Evolutionary conservation across 192 early-diverging fungal species (phyloP), one percentile per base, ranked within the genome.

Genomic region (Dispira simplex): DNA sequence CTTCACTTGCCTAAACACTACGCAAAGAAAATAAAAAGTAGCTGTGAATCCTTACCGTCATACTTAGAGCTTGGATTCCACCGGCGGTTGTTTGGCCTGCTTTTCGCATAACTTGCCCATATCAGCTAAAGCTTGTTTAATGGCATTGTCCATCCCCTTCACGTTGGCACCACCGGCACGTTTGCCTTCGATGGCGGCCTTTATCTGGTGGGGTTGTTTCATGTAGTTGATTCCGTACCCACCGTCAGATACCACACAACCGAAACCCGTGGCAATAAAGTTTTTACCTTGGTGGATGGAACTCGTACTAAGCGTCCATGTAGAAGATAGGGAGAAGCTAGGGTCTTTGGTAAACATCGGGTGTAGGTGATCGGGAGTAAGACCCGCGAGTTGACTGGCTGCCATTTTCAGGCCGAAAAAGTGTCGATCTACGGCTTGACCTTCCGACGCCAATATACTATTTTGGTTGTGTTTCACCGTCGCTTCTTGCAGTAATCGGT

Each of bases 181-280:
- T 55, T 94, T 94, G 71, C 76, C 81, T 63, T 94, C 92, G 44
- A 89, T 81, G 25, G 87, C 88, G 73, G 89, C 88, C 63, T 89
- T 90, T 60, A 92, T 76, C 21, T 76, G 57, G 48, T 75, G 70
- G 23, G 73, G 65, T n/a, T 75, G 79, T 1, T 88, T 70, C 63
- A 88, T 81, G 67, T 95, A 95, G 70, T 92, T 93, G 69, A 92
- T 86, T 25, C 89, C 90, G 65, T 92, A 95, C n/a, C 65, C 70
- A 0, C 90, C 88, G 62, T 92, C 84, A 2, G 81, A 78, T 44
- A 75, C 81, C 21, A 90, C 85, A 48, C 83, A 77, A n/a, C 90
- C 90, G 72, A 93, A 95, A 4, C 92, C 92, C n/a, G 87, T 86
- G 12, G 83, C 89, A 26, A 77, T 71, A 56, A 91, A 69, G 53